Percentiles rank a stretch among this genome's conserved stretches.
These are phyloP conservation scores for Uronychia setigera DNA, from an alignment of 73 alveolate species.

Conservation along the genomic window DNA sequence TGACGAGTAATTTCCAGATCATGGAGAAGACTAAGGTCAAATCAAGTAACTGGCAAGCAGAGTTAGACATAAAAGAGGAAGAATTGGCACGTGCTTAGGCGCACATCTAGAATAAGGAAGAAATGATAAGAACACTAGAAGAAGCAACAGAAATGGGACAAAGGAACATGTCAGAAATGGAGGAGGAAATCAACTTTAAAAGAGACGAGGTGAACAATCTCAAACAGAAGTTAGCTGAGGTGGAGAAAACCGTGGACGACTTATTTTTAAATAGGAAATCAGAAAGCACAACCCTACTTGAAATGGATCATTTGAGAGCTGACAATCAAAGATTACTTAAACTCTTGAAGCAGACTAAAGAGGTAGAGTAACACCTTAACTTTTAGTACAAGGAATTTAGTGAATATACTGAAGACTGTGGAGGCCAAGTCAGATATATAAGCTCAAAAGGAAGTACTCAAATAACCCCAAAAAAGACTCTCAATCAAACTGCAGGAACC, in stretches of 20 bases:
- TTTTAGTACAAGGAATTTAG: constrained; percentile 22
- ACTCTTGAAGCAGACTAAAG: constrained; percentile 48
- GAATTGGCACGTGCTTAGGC: constrained; percentile 54
- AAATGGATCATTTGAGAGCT: constrained; percentile 59
- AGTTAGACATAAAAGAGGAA: constrained; percentile 60
- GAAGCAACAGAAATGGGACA: not conserved
- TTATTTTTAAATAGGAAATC: constrained; percentile 34
- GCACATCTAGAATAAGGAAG: constrained; percentile 43
- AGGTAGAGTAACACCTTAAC: not conserved
- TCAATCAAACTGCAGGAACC: too few species aligned
- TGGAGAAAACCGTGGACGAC: constrained; percentile 45
- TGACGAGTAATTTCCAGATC: constrained; percentile 11
- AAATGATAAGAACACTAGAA: constrained; percentile 30
- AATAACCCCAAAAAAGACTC: not conserved
- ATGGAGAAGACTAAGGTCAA: constrained; percentile 44
- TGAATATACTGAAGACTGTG: constrained; percentile 21
- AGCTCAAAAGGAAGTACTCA: not conserved
- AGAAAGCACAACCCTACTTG: constrained; percentile 54
- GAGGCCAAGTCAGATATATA: constrained; percentile 25
- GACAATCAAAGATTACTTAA: constrained; percentile 59
- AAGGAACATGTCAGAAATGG: constrained; percentile 37
- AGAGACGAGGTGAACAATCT: constrained; percentile 36
- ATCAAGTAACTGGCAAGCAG: constrained; percentile 47
- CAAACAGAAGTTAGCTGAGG: constrained; percentile 37
- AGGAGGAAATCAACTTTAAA: constrained; percentile 39